Evolutionary conservation across 208 protist species (phyloP).

Genomic region (Trypanosoma melophagium): DNA sequence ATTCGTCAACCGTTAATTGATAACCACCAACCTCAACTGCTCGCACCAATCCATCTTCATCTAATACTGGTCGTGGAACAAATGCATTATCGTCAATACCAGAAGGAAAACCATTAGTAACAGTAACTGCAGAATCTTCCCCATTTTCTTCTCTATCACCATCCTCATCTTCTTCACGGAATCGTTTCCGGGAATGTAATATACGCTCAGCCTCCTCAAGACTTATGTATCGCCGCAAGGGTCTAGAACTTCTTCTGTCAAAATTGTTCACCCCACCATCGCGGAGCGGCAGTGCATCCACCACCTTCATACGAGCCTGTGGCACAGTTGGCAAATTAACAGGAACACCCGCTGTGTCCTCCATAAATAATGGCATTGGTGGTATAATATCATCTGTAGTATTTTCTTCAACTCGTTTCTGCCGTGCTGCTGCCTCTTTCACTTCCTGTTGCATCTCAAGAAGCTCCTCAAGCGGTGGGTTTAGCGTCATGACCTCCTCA

Average conservation of each 20-base stretch:
- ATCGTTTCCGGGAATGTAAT: constrained; percentile 25
- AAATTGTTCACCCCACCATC: constrained; percentile 8
- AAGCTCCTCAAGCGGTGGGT: constrained; percentile 24
- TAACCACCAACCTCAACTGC: constrained; percentile 61
- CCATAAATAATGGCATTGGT: constrained; percentile 15
- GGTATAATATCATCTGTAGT: not conserved
- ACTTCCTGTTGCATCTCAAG: constrained; percentile 42
- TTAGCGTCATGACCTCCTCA: constrained; percentile 11
- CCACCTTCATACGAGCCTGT: constrained; percentile 32
- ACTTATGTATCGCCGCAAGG: constrained; percentile 23
- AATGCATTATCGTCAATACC: constrained; percentile 15
- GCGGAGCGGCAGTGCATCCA: constrained; percentile 37
- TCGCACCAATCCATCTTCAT: constrained; percentile 49
- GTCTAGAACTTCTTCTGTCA: not conserved
- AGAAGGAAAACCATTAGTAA: too few relatives aligned
- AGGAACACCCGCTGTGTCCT: constrained; percentile 16
- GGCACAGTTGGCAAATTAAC: not conserved
- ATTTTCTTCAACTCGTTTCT: not conserved
- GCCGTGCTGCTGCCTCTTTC: constrained; percentile 12
- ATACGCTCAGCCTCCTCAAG: constrained; percentile 12
- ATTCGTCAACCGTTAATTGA: constrained; percentile 67
- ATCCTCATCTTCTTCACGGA: constrained; percentile 29
- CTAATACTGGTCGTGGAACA: constrained; percentile 37
- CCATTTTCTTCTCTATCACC: constrained; percentile 7
- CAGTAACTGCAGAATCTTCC: too few relatives aligned